These are phyloP conservation scores for Zygosaccharomyces sapae DNA, from an alignment of 1,139 yeast genomes.

Conservation along the genomic window DNA sequence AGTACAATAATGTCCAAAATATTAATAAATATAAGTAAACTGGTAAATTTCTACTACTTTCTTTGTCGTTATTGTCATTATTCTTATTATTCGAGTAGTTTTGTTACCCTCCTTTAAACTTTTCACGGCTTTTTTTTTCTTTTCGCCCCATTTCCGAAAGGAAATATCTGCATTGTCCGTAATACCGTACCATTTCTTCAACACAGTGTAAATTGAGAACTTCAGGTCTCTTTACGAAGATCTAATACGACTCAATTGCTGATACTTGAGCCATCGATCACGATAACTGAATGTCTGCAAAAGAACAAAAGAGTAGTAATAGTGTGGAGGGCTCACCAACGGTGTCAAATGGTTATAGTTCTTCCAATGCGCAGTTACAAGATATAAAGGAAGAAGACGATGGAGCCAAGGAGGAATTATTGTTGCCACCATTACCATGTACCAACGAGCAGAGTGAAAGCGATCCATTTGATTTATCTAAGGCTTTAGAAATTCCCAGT, in stretches of 20 bases:
- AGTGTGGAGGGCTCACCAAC: neutral
- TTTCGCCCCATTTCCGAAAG: conserved; percentile 2
- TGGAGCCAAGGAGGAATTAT: conserved; percentile 22
- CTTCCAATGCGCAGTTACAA: conserved; percentile 16
- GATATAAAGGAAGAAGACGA: conserved; percentile 32
- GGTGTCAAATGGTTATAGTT: conserved; percentile 2
- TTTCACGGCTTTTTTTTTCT: neutral
- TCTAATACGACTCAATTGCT: neutral
- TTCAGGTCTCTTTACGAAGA: too few species aligned
- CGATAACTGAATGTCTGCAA: conserved; percentile 2
- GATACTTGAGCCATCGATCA: neutral
- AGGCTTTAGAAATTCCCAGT: conserved; percentile 32
- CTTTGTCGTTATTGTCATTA: too few species aligned
- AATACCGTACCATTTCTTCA: neutral
- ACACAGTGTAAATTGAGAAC: neutral
- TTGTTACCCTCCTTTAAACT: conserved; percentile 1
- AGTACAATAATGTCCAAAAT: too few species aligned
- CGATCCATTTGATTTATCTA: conserved; percentile 33
- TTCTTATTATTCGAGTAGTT: too few species aligned
- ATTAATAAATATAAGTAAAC: neutral
- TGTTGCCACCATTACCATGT: conserved; percentile 34
- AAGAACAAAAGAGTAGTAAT: conserved; percentile 3
- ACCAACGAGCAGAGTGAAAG: conserved; percentile 14
- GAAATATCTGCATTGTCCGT: neutral
- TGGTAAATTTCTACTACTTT: conserved; percentile 1